phyloP scores from a whole-genome alignment of 805 yeast genomes.

The Lipomyces chichibuensis region DNA sequence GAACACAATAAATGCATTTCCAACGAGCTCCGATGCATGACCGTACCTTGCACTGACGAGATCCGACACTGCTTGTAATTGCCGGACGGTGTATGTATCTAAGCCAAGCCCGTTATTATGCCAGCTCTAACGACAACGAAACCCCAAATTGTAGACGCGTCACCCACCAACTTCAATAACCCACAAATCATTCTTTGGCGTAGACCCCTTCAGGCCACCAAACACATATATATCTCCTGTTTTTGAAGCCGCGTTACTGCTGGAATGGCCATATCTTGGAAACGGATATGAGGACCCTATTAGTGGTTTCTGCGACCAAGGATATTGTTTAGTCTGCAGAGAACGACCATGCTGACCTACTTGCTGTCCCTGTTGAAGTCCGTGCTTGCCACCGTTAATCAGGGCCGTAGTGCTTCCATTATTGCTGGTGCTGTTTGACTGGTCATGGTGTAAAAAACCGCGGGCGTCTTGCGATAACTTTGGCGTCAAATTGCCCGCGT shows the following conservation, averaged over 20 bases:
- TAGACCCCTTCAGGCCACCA: slow-evolving; percentile 88
- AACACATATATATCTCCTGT: slow-evolving; percentile 81
- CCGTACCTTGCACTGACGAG: slow-evolving; percentile 97
- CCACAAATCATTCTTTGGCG: slow-evolving; percentile 95
- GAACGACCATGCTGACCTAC: not conserved
- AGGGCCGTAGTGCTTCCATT: not conserved
- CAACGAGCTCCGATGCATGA: slow-evolving; percentile 87
- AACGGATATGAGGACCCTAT: slow-evolving; percentile 56
- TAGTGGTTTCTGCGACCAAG: slow-evolving; percentile 25
- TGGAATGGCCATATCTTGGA: slow-evolving; percentile 89
- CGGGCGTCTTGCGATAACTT: not conserved
- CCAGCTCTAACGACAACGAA: not conserved
- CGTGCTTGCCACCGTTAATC: not conserved
- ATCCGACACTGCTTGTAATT: slow-evolving; percentile 53
- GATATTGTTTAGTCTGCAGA: slow-evolving; percentile 10
- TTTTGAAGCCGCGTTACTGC: slow-evolving; percentile 70
- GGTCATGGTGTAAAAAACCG: not conserved
- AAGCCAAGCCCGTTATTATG: slow-evolving; percentile 8
- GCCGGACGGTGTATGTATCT: slow-evolving; percentile 42
- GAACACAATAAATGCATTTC: slow-evolving; percentile 91
- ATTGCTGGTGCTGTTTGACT: not conserved
- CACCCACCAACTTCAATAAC: slow-evolving; percentile 60
- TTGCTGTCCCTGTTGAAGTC: slow-evolving; percentile 6
- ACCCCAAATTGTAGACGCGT: slow-evolving; percentile 33
- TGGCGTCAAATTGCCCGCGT: not conserved